A percentile compares a stretch with the other conserved stretches of the same genome.
Evolutionary conservation across 768 basidiomycete species (phyloP).

Genomic region (Chalciporus piperatus): DNA sequence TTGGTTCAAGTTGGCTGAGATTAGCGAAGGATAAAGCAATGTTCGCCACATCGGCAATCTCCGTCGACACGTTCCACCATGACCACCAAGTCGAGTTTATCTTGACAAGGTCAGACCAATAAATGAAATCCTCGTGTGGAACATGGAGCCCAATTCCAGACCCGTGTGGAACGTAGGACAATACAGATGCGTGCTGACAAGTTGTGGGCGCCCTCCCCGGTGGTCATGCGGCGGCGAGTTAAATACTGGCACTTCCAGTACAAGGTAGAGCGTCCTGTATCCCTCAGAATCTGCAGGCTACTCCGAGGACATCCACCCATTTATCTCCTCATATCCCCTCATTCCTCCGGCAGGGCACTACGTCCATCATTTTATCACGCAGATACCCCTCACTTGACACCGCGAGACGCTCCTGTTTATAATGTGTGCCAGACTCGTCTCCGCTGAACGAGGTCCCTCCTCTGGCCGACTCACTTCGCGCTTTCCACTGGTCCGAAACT

Average conservation of each 20-base stretch:
- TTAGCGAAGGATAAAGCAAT: conserved; percentile 6
- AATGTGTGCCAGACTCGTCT: conserved; percentile 14
- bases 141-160: conserved; percentile 13
- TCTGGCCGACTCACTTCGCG: conserved; percentile 7
- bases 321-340: conserved; percentile 5
- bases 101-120: conserved; percentile 4
- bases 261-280: neutral
- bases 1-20: no score
- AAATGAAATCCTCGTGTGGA: conserved; percentile 18
- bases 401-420: neutral
- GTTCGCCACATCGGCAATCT: conserved; percentile 5
- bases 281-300: neutral
- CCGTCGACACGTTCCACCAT: conserved; percentile 14
- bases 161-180: conserved; percentile 20
- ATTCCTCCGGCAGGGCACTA: neutral
- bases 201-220: conserved; percentile 1
- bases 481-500: conserved; percentile 10
- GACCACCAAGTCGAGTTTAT: conserved; percentile 8
- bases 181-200: conserved; percentile 14
- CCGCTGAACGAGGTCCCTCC: conserved; percentile 3
- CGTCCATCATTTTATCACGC: neutral
- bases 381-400: neutral
- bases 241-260: conserved; percentile 17
- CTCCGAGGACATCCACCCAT: conserved; percentile 1
- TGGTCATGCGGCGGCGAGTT: conserved; percentile 14